These are phyloP conservation scores for Gymnopilus junonius DNA, from an alignment of 768 basidiomycete genomes.

Conservation along the genomic window DNA sequence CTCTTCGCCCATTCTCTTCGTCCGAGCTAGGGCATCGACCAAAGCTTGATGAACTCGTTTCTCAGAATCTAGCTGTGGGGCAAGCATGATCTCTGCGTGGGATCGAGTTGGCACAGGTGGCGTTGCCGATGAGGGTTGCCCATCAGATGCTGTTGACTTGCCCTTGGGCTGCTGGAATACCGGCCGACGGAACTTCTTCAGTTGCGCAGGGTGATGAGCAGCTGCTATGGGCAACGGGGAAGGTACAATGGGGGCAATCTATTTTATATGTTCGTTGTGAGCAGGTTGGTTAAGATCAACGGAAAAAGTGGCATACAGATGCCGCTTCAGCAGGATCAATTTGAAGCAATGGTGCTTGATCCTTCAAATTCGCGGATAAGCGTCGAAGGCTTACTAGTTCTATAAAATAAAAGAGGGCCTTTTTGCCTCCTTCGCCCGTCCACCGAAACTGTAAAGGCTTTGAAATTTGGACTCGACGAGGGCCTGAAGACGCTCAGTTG, in stretches of 20 bases:
- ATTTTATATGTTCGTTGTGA: background rate
- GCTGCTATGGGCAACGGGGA: constrained; percentile 48
- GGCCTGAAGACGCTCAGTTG: constrained; percentile 34
- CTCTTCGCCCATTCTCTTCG: constrained; percentile 1
- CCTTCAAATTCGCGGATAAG: background rate
- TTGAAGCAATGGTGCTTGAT: background rate
- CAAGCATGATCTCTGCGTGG: constrained; percentile 25
- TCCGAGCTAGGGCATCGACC: constrained; percentile 24
- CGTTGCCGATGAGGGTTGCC: background rate
- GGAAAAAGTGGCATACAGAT: background rate
- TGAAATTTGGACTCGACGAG: constrained; percentile 35
- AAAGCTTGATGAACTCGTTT: constrained; percentile 28
- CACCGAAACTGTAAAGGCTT: constrained; percentile 28
- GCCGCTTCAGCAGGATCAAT: background rate
- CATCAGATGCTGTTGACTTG: background rate
- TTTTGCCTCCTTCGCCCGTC: constrained; percentile 26
- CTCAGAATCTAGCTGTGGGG: constrained; percentile 25
- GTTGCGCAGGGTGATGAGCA: constrained; percentile 46
- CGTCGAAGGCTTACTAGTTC: constrained; percentile 31
- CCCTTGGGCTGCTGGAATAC: constrained; percentile 24
- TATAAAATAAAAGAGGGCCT: constrained; percentile 31
- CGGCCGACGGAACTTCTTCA: constrained; percentile 37
- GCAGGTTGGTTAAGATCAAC: no score
- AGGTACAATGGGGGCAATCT: constrained; percentile 2
- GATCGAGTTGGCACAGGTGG: background rate